phyloP scores from a whole-genome alignment of 2,329 filamentous ascomycete genomes.

The Alternaria incomplexa region DNA sequence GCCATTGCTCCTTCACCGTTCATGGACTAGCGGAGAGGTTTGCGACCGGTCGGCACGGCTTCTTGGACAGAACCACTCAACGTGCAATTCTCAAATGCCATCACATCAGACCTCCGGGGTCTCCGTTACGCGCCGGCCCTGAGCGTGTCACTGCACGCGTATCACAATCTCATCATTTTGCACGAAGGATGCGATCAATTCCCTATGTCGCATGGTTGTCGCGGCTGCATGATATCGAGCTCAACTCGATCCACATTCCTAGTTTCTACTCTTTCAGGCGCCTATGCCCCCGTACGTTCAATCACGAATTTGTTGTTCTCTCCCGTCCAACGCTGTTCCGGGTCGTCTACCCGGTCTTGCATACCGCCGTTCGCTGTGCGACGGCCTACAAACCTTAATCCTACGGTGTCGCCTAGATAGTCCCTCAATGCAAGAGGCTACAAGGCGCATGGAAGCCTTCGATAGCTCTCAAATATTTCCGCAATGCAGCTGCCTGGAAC shows the following conservation, averaged over 20 bases:
- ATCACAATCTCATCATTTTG: background rate
- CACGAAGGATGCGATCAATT: background rate
- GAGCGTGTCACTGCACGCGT: background rate
- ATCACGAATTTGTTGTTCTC: background rate
- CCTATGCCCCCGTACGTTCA: background rate
- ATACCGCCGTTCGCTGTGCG: conserved; percentile 1
- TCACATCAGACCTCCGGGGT: background rate
- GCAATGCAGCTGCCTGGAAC: background rate
- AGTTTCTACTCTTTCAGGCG: background rate
- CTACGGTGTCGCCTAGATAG: background rate
- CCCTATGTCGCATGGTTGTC: background rate
- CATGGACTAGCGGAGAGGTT: background rate
- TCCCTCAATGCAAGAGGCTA: background rate
- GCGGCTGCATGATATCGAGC: background rate
- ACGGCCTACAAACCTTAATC: background rate
- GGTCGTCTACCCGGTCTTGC: background rate
- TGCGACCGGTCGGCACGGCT: background rate
- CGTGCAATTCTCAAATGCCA: background rate
- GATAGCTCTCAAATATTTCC: conserved; percentile 1
- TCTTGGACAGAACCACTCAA: background rate
- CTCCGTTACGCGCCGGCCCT: background rate
- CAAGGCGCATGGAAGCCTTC: background rate
- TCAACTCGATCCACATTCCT: background rate
- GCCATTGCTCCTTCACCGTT: background rate
- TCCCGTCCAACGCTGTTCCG: background rate